phyloP scores from a whole-genome alignment of 1,284 basidiomycete species.

The Ceratobasidium sp. region DNA sequence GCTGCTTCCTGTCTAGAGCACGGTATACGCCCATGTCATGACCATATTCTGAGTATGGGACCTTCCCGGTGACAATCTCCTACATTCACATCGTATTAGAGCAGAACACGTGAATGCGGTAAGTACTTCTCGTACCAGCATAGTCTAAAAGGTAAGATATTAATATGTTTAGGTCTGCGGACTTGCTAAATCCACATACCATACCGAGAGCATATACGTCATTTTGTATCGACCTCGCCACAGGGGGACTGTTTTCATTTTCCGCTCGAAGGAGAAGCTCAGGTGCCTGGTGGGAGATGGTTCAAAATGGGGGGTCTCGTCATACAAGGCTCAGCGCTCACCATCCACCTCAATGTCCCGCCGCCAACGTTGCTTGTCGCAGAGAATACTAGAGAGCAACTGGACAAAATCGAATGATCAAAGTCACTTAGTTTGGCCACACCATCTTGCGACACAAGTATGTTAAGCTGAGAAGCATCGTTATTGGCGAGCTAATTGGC shows the following conservation, averaged over 20 bases:
- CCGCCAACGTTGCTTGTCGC: conserved; percentile 25
- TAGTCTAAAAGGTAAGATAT: no score
- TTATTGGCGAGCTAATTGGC: neutral
- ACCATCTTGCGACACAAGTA: conserved; percentile 10
- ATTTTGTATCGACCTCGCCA: neutral
- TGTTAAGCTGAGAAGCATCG: neutral
- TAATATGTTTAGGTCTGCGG: no score
- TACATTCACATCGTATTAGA: neutral
- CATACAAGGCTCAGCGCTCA: no score
- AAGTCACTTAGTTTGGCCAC: conserved; percentile 18
- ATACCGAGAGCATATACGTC: conserved; percentile 5
- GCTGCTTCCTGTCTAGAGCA: neutral
- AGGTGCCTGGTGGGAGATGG: no score
- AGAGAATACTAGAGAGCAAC: conserved; percentile 14
- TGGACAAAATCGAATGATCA: conserved; percentile 23
- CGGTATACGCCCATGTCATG: neutral
- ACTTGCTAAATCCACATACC: neutral
- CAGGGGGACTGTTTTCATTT: no score
- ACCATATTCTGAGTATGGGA: neutral
- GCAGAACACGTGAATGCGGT: no score
- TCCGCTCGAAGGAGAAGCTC: no score
- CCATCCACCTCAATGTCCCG: conserved; percentile 38
- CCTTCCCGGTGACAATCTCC: neutral
- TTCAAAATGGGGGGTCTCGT: no score
- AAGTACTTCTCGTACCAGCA: no score